phyloP scores from a whole-genome alignment of 1,284 basidiomycete species.

The Marasmius sp. region DNA sequence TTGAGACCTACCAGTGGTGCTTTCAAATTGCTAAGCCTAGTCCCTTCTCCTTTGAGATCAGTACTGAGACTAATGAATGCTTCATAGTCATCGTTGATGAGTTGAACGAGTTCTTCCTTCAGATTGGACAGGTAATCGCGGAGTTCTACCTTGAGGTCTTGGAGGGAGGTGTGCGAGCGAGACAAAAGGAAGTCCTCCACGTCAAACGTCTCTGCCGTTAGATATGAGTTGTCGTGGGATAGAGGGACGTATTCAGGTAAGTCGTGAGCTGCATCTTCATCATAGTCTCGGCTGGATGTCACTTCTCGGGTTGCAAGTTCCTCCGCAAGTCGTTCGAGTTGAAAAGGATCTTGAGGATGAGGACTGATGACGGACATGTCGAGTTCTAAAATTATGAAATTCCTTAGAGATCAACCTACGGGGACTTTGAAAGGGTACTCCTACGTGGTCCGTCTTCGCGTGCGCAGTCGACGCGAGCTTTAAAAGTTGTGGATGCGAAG shows the following conservation, averaged over 20 bases:
- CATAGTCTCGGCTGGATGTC: slow-evolving; percentile 16
- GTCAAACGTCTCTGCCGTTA: slow-evolving; percentile 71
- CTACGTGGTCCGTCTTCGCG: too few species aligned
- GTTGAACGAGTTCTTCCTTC: slow-evolving; percentile 89
- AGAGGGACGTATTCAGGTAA: slow-evolving; percentile 78
- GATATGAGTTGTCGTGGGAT: slow-evolving; percentile 75
- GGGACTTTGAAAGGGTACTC: too few species aligned
- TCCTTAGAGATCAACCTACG: too few species aligned
- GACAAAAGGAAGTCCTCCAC: slow-evolving; percentile 90
- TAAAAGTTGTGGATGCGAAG: too few species aligned
- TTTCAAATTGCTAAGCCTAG: slow-evolving; percentile 65
- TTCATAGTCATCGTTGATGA: slow-evolving; percentile 98
- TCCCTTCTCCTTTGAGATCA: slow-evolving; percentile 82
- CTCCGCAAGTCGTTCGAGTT: slow-evolving; percentile 70
- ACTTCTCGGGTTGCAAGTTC: slow-evolving; percentile 59
- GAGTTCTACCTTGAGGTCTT: slow-evolving; percentile 85
- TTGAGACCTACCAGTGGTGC: slow-evolving; percentile 66
- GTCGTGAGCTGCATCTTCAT: slow-evolving; percentile 35
- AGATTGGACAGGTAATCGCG: slow-evolving; percentile 81
- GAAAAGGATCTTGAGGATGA: slow-evolving; percentile 48
- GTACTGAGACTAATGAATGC: slow-evolving; percentile 96
- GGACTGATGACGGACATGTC: slow-evolving; percentile 10
- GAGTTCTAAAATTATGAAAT: too few species aligned
- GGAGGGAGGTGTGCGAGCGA: slow-evolving; percentile 75
- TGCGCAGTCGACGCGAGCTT: too few species aligned